Percentiles rank a stretch among this genome's conserved stretches.
phyloP scores from a whole-genome alignment of 176 grass and related monocot genomes.

The Chloris gayana region DNA sequence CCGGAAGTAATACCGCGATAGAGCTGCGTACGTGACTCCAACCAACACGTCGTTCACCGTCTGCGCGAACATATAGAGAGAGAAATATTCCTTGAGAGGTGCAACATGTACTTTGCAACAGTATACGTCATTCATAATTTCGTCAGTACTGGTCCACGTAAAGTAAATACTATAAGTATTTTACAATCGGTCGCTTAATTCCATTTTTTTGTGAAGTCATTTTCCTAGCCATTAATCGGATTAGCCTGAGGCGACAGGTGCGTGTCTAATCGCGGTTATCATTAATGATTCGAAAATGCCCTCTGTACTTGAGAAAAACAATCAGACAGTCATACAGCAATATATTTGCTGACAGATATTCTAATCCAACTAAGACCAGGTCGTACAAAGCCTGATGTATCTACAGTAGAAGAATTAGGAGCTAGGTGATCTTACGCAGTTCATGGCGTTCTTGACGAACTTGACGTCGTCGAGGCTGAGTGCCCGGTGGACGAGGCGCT shows the following conservation, averaged over 20 bases:
- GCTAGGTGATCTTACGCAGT: conserved; percentile 50
- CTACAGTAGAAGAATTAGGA: neutral
- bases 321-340: neutral
- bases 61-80: conserved; percentile 44
- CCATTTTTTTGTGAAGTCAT: neutral
- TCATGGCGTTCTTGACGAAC: conserved; percentile 69
- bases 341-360: neutral
- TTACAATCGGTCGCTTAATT: neutral
- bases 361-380: too few relatives aligned
- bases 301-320: neutral
- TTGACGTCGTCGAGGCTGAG: conserved; percentile 80
- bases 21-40: conserved; percentile 66
- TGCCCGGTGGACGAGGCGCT: conserved; percentile 69
- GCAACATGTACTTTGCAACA: neutral
- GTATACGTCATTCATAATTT: neutral
- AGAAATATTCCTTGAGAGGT: neutral
- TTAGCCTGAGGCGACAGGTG: neutral
- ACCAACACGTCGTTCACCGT: conserved; percentile 90
- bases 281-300: neutral
- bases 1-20: conserved; percentile 75
- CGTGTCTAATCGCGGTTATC: neutral
- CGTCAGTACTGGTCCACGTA: neutral
- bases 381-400: too few relatives aligned
- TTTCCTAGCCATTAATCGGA: neutral
- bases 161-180: neutral